These are phyloP conservation scores for Xylaria acuta DNA, from an alignment of 495 filamentous ascomycete species.

Conservation along the genomic window DNA sequence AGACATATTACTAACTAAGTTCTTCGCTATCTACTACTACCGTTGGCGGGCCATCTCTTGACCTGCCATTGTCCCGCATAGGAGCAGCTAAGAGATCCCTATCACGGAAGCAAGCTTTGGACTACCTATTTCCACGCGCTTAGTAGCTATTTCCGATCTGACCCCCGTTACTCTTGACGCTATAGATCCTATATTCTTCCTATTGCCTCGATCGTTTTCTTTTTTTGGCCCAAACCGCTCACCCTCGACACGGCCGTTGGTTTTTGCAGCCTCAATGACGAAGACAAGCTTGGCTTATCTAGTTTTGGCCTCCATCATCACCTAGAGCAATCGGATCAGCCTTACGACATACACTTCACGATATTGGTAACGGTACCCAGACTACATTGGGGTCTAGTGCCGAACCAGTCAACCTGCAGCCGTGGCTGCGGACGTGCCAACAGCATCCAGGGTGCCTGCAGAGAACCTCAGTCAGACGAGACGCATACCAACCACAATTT, in stretches of 20 bases:
- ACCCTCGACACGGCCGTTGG: conserved; percentile 26
- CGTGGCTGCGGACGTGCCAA: conserved; percentile 26
- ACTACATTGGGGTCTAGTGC: conserved; percentile 34
- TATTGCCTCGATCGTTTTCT: conserved; percentile 7
- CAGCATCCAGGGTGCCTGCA: conserved; percentile 22
- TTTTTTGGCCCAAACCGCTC: conserved; percentile 26
- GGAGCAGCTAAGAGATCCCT: conserved; percentile 11
- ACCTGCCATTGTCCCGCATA: conserved; percentile 12
- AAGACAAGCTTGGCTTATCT: conserved; percentile 61
- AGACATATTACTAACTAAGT: conserved; percentile 13
- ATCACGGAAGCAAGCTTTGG: conserved; percentile 19
- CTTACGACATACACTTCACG: conserved; percentile 29
- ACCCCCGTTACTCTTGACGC: conserved; percentile 2
- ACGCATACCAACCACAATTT: conserved; percentile 19
- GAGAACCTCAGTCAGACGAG: conserved; percentile 22
- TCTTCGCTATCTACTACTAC: conserved; percentile 18
- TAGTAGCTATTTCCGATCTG: conserved; percentile 19
- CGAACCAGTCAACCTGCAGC: conserved; percentile 26
- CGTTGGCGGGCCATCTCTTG: not conserved
- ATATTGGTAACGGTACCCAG: conserved; percentile 30
- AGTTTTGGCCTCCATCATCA: conserved; percentile 56
- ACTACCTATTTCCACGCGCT: conserved; percentile 13
- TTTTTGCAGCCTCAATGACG: conserved; percentile 52
- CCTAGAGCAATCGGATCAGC: conserved; percentile 41
- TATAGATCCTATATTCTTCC: conserved; percentile 16